Evolutionary conservation across 1,284 basidiomycete species (phyloP), one percentile per base, ranked within the genome.

Genomic region (Ustanciosporium gigantosporum): DNA sequence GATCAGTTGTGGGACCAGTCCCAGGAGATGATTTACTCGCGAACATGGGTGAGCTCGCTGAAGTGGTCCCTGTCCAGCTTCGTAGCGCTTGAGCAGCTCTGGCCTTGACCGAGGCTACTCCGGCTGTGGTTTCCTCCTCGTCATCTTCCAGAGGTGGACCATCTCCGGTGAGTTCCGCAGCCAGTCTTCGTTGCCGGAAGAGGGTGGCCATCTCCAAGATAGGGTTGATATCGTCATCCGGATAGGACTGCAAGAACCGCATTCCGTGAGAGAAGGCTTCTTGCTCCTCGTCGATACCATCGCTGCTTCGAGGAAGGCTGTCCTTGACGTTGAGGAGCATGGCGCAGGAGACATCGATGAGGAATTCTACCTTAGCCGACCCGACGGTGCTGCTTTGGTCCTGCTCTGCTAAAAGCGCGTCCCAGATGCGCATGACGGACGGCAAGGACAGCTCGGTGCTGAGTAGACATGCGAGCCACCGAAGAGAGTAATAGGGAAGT

Each of bases 401-500:
- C 22, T 69, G 52, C 44, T 77, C 69, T 2, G 72, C 59, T 9
- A 77, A 45, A 9, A 77, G 37, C 2, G 66, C 66, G 37, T 77
- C 75, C 75, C 75, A 77, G 16, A 76, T 41, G 6, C 61, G 50
- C 31, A 68, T 36, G n/a, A 76, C 66, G 2, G 68, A 69, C 0
- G 62, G 67, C 5, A 70, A 41, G 1, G 70, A 60, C 13, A 76
- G 58, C 42, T 76, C 72, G 8, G 71, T 70, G 47, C 72, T 68
- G 24, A 72, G 45, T 1, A 76, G 41, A 25, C 72, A 75, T 3
- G 69, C 69, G 19, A 77, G 56, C 74, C 74, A 77, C 9, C 74
- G 61, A 17, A 76, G 60, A 17, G 75, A 72, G 37, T 74, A 77
- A 56, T 74, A 76, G 1, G 74, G 73, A 9, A 69, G 44, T 14